Base-by-base conservation (phyloP, 2,329 filamentous ascomycete genomes). In the Cercospora citrullina region DNA sequence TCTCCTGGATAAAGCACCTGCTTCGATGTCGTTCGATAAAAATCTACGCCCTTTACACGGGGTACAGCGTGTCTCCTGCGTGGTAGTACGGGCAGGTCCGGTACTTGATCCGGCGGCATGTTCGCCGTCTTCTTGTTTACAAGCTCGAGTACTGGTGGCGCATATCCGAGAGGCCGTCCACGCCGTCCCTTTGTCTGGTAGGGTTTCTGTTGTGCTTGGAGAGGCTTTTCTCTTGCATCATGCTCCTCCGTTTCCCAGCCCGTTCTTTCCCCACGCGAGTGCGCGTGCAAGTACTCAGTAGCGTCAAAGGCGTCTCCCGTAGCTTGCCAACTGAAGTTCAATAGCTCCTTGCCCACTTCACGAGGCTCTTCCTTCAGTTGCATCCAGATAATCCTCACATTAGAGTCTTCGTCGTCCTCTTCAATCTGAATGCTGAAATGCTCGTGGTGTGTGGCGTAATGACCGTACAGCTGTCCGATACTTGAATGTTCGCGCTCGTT, bases 11-110 rank as follows among this genome's bases (percentile, higher is more conserved):
- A 59, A 2, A 84, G 69, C 2, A 73, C 74, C 9, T 80, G 75
- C 69, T 82, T 83, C 1, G 79, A 79, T 2, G 73, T 70, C 10
- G 77, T 75, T n/a, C 81, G 75, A 68, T 80, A 83, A 66, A 82
- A 80, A 0, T 73, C 75, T 12, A 82, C 71, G 1, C 75, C 75
- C 0, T 76, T 74, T 0, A 81, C 76, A 5, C 68, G 68, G 2
- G 82, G 82, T 1, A 83, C 79, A 4, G 63, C 59, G 58, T 78
- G 78, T 45, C 66, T 75, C 69, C 72, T 79, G 36, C 75, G 75
- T 23, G 68, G 69, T 8, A 42, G 60, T 21, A 33, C 23, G 2
- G 70, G 71, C 14, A 76, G 42, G 26, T 75, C 67, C 51, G 26
- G 45, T 1, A 78, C 72, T 5, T 74, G 68, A n/a, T 72, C 63